Conservation (phyloP, 345 rosid genomes). For the Sonneratia caseolaris region DNA sequence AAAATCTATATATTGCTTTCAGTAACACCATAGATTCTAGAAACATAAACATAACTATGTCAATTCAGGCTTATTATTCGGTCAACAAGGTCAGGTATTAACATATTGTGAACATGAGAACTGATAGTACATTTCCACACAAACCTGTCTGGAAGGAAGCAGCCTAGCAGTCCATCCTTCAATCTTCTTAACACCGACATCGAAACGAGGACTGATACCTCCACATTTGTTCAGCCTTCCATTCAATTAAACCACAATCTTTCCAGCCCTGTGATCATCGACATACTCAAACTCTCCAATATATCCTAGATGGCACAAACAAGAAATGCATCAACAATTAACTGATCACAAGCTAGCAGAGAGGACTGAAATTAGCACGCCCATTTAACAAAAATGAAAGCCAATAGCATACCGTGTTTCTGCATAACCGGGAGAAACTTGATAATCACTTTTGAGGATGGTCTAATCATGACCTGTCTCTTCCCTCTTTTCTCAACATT, state of each 20-base stretch:
- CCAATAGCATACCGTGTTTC: conserved; percentile 12
- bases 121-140: neutral
- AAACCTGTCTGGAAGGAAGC: conserved; percentile 19
- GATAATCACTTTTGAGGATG: conserved; percentile 13
- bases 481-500: conserved; percentile 18
- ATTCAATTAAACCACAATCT: conserved; percentile 18
- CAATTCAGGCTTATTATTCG: neutral
- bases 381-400: neutral
- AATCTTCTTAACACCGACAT: conserved; percentile 17
- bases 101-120: neutral
- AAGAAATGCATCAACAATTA: neutral
- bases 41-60: neutral
- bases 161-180: conserved; percentile 22
- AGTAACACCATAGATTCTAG: neutral
- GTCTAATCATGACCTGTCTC: conserved; percentile 18
- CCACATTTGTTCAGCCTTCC: conserved; percentile 20
- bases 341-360: neutral
- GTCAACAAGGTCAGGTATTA: neutral
- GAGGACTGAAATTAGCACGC: neutral
- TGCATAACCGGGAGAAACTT: conserved; percentile 18
- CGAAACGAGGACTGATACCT: conserved; percentile 20
- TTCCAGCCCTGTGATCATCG: conserved; percentile 15
- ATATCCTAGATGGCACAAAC: neutral
- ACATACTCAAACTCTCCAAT: conserved; percentile 19
- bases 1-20: neutral